A percentile compares a stretch with the other conserved stretches of the same genome.
Conservation (phyloP, 75 land plant genomes). For the Pinus tabuliformis region DNA sequence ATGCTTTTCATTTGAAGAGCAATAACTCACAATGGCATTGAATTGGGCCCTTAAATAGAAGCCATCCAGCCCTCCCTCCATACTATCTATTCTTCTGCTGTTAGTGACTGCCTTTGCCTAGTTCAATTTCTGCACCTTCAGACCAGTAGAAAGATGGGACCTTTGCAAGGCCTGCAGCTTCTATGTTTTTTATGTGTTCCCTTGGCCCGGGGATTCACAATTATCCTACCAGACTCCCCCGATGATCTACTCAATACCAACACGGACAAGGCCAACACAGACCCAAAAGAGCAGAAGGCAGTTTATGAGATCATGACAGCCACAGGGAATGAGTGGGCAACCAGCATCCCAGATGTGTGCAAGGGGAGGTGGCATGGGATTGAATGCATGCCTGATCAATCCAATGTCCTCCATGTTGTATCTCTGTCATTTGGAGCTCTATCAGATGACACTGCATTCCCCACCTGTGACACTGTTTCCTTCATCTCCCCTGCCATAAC, state of each 20-base stretch:
- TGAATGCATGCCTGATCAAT: conserved; percentile 75
- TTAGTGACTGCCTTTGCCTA: not conserved
- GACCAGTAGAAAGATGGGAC: not conserved
- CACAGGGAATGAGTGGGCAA: conserved; percentile 78
- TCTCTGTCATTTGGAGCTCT: conserved; percentile 85
- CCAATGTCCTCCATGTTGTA: conserved; percentile 71
- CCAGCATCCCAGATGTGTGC: conserved; percentile 80
- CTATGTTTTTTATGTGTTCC: not conserved
- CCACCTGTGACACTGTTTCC: conserved; percentile 51
- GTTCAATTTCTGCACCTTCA: not conserved
- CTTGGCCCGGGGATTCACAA: not conserved
- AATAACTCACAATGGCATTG: not conserved
- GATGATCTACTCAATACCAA: conserved; percentile 34
- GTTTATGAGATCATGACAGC: conserved; percentile 80
- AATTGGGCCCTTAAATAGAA: not conserved
- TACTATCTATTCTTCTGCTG: not conserved
- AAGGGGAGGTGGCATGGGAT: conserved; percentile 92
- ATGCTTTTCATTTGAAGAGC: not conserved
- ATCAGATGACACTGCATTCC: conserved; percentile 94
- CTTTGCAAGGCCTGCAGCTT: not conserved
- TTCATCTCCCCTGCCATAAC: conserved; percentile 69
- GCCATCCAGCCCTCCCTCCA: not conserved
- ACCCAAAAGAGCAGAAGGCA: conserved; percentile 56
- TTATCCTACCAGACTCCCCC: conserved; percentile 17
- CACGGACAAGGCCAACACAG: conserved; percentile 45